A percentile compares a stretch with the other conserved stretches of the same genome.
phyloP scores from a whole-genome alignment of 2,329 filamentous ascomycete species.

The Xylariales sp. region DNA sequence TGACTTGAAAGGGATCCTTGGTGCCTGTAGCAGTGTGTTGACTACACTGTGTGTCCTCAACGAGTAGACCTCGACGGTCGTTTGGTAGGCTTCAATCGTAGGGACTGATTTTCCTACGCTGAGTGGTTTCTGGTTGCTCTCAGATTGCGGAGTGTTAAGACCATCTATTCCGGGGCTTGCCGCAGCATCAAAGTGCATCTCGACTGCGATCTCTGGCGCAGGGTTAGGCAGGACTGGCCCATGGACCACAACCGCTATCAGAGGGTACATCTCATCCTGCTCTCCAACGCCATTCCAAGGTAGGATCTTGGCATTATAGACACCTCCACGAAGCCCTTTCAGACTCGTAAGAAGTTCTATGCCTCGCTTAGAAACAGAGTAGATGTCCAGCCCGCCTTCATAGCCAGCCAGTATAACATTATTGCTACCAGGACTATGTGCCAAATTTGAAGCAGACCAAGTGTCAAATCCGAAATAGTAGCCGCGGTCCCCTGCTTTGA shows the following conservation, averaged over 20 bases:
- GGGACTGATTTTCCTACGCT: constrained; percentile 29
- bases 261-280: constrained; percentile 55
- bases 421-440: constrained; percentile 40
- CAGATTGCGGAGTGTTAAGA: constrained; percentile 36
- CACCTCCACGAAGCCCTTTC: constrained; percentile 72
- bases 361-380: constrained; percentile 66
- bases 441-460: constrained; percentile 42
- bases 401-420: constrained; percentile 73
- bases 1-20: constrained; percentile 55
- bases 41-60: constrained; percentile 69
- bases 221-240: constrained; percentile 58
- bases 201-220: constrained; percentile 29
- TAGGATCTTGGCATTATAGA: constrained; percentile 78
- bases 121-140: constrained; percentile 33
- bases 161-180: constrained; percentile 37
- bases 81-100: constrained; percentile 66
- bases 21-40: constrained; percentile 67
- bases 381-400: constrained; percentile 74
- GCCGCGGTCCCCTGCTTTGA: constrained; percentile 62
- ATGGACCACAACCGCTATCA: constrained; percentile 77
- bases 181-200: constrained; percentile 32
- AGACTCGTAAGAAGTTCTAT: constrained; percentile 66
- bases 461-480: constrained; percentile 81
- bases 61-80: constrained; percentile 84
- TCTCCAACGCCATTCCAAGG: constrained; percentile 56